These are phyloP conservation scores for Xylaria sp. DNA, from an alignment of 2,329 filamentous ascomycete species.

Conservation along the genomic window DNA sequence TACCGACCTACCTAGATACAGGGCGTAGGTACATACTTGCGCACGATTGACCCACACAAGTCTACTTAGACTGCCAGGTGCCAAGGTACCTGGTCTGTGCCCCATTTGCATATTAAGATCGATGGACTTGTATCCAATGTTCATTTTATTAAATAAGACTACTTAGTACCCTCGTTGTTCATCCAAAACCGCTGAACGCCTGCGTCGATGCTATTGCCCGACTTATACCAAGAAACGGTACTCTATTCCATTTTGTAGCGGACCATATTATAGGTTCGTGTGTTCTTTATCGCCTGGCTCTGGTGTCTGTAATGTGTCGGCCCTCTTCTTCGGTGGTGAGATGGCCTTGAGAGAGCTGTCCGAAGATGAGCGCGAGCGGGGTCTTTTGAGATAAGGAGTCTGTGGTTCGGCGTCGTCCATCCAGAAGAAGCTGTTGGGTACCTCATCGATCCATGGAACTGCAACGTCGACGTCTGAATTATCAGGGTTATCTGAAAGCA, in stretches of 20 bases:
- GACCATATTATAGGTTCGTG: not conserved
- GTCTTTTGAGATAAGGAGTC: not conserved
- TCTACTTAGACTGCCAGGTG: not conserved
- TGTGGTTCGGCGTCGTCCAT: not conserved
- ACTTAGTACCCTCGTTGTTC: not conserved
- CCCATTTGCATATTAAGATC: too few species aligned
- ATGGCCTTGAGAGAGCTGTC: not conserved
- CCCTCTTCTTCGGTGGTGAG: not conserved
- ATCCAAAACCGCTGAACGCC: not conserved
- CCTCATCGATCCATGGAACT: not conserved
- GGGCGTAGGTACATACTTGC: constrained; percentile 1
- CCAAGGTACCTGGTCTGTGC: not conserved
- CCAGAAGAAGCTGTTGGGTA: too few species aligned
- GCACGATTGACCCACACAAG: not conserved
- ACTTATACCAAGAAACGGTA: not conserved
- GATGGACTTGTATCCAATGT: too few species aligned
- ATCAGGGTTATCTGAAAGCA: not conserved
- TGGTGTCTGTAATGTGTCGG: not conserved
- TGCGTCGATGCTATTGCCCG: not conserved
- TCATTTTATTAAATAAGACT: not conserved
- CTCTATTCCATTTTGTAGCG: not conserved
- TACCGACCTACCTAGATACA: not conserved
- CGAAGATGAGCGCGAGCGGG: not conserved
- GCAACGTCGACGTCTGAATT: not conserved
- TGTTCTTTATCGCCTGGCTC: not conserved